Evolutionary conservation across 1,284 basidiomycete species (phyloP).

Genomic region (Leccinum ponderosum): DNA sequence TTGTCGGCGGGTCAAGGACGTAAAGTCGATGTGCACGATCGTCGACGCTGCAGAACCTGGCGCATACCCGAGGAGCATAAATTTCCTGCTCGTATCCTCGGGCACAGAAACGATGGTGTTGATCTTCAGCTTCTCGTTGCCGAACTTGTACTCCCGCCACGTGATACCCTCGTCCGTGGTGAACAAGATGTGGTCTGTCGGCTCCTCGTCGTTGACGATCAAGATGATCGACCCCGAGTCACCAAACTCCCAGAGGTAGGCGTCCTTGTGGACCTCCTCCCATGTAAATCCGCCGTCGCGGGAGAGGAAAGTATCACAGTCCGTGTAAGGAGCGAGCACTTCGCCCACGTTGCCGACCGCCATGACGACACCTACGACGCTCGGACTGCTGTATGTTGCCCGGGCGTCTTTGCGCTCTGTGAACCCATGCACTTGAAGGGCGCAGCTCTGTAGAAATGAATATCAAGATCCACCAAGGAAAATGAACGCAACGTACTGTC

Average conservation of each 20-base stretch:
- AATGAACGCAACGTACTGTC: constrained; percentile 47
- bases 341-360: constrained; percentile 98
- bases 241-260: constrained; percentile 97
- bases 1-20: constrained; percentile 68
- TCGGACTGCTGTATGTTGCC: constrained; percentile 91
- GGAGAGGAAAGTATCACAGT: constrained; percentile 95
- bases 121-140: constrained; percentile 74
- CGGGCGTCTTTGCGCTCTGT: constrained; percentile 90
- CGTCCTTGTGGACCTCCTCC: constrained; percentile 98
- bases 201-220: constrained; percentile 93
- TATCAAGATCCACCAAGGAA: background rate
- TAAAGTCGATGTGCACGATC: constrained; percentile 90
- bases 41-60: constrained; percentile 54
- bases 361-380: constrained; percentile 91
- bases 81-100: constrained; percentile 87
- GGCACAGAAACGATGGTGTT: constrained; percentile 86
- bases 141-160: constrained; percentile 90
- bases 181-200: constrained; percentile 88
- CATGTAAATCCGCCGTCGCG: constrained; percentile 97
- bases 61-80: constrained; percentile 80
- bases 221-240: constrained; percentile 94
- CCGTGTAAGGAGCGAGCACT: constrained; percentile 75
- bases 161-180: constrained; percentile 85
- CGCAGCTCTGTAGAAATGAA: constrained; percentile 60
- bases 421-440: constrained; percentile 93